A percentile compares a stretch with the other conserved stretches of the same genome.
phyloP scores from a whole-genome alignment of 192 early-diverging fungal genomes.

The Podila verticillata region DNA sequence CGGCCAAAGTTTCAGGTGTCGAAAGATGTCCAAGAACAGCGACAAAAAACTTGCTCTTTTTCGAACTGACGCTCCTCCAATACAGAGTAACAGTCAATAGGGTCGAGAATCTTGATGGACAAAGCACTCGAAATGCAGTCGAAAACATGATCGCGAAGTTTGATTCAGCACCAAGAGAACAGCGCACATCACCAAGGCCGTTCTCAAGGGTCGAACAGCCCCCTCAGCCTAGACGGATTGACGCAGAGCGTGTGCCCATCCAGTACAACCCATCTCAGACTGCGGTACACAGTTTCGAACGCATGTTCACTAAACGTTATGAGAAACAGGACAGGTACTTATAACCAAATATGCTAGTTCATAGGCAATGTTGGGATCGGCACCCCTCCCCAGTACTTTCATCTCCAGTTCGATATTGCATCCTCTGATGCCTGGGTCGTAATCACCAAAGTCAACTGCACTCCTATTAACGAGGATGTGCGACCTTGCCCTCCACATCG shows the following conservation, averaged over 20 bases:
- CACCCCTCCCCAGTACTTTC: constrained; percentile 71
- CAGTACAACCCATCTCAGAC: constrained; percentile 4
- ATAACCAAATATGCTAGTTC: constrained; percentile 31
- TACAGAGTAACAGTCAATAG: too few relatives aligned
- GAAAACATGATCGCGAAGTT: neutral
- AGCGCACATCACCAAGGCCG: neutral
- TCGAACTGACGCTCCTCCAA: neutral
- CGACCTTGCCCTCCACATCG: constrained; percentile 19
- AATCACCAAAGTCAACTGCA: constrained; percentile 4
- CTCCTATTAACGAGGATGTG: neutral
- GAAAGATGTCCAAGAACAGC: neutral
- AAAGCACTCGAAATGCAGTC: neutral
- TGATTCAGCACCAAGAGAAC: neutral
- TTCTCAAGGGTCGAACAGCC: neutral
- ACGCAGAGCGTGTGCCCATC: constrained; percentile 2
- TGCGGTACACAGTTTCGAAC: constrained; percentile 1
- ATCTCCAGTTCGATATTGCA: constrained; percentile 62
- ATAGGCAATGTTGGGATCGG: constrained; percentile 68
- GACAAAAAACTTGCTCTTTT: neutral
- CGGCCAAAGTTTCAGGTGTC: too few relatives aligned
- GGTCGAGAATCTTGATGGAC: too few relatives aligned
- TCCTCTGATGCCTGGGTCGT: constrained; percentile 70
- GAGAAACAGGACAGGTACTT: neutral
- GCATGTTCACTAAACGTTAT: neutral
- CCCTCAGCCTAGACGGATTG: neutral